Conservation (phyloP, 768 basidiomycete genomes). For the Termitomyces sp. region DNA sequence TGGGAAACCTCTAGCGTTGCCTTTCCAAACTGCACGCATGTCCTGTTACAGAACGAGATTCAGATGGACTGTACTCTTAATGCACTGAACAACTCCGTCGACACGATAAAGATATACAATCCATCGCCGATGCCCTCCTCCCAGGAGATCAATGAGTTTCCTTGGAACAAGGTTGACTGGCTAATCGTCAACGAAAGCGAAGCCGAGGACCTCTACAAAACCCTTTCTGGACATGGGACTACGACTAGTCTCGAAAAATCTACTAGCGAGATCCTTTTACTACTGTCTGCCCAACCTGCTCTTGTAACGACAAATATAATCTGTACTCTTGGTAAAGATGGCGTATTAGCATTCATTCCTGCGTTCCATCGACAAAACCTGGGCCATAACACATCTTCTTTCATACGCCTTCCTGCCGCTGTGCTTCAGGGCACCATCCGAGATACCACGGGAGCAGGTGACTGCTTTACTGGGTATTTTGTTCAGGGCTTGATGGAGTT, state of each 20-base stretch:
- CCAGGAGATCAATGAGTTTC: slow-evolving; percentile 35
- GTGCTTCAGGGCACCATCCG: slow-evolving; percentile 30
- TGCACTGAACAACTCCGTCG: slow-evolving; percentile 22
- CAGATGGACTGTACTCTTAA: slow-evolving; percentile 34
- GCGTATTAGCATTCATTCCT: slow-evolving; percentile 41
- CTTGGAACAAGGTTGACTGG: slow-evolving; percentile 49
- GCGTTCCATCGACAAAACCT: slow-evolving; percentile 17
- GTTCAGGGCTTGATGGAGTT: slow-evolving; percentile 49
- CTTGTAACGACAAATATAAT: slow-evolving; percentile 40
- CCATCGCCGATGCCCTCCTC: slow-evolving; percentile 50
- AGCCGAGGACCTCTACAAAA: slow-evolving; percentile 29
- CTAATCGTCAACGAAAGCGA: slow-evolving; percentile 53
- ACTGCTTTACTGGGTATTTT: slow-evolving; percentile 60
- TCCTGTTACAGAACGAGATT: slow-evolving; percentile 60
- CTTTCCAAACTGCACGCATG: slow-evolving; percentile 37
- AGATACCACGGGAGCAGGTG: slow-evolving; percentile 63
- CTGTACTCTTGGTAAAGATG: slow-evolving; percentile 50
- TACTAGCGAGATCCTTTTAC: slow-evolving; percentile 11
- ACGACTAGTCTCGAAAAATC: slow-evolving; percentile 5
- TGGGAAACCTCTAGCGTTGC: slow-evolving; percentile 16
- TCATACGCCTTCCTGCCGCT: slow-evolving; percentile 43
- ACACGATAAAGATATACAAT: slow-evolving; percentile 40
- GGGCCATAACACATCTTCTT: slow-evolving; percentile 14
- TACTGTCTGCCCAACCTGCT: slow-evolving; percentile 17
- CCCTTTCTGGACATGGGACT: slow-evolving; percentile 13